Conservation (phyloP, 768 basidiomycete genomes). For the Lactifluus volemus region DNA sequence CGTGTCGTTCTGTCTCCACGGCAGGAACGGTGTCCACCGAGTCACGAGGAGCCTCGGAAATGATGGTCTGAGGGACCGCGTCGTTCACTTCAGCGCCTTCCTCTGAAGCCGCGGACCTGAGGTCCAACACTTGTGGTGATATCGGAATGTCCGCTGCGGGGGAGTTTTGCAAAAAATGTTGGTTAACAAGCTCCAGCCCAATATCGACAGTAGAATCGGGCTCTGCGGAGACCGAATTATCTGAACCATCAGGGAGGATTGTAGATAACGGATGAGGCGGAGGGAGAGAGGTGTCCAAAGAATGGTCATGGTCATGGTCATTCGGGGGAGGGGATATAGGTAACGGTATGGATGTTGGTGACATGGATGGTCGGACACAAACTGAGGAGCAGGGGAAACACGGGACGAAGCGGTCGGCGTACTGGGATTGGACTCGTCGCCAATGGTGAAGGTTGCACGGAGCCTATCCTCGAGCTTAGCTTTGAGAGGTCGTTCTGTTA, state of each 20-base stretch:
- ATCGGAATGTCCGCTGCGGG: background rate
- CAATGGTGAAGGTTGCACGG: conserved; percentile 53
- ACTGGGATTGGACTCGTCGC: conserved; percentile 41
- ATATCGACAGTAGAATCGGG: background rate
- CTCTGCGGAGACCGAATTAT: background rate
- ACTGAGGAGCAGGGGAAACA: conserved; percentile 33
- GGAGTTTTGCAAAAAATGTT: background rate
- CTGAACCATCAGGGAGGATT: background rate
- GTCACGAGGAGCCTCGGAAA: background rate
- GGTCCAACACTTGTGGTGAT: background rate
- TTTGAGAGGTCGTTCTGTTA: conserved; percentile 32
- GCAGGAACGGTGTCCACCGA: background rate
- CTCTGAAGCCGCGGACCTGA: background rate
- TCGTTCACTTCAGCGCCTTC: background rate
- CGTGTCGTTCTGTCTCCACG: background rate
- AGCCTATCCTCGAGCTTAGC: conserved; percentile 68
- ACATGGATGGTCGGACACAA: conserved; percentile 26
- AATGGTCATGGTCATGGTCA: background rate
- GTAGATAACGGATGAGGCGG: background rate
- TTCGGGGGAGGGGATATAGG: conserved; percentile 12
- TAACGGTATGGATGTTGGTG: conserved; percentile 16
- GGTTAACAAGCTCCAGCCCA: background rate
- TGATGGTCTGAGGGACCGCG: background rate
- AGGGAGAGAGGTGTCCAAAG: background rate
- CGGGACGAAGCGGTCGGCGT: conserved; percentile 35